A percentile compares a stretch with the other conserved stretches of the same genome.
Evolutionary conservation across 2,329 filamentous ascomycete species (phyloP).

Genomic region (Pyricularia pennisetigena): DNA sequence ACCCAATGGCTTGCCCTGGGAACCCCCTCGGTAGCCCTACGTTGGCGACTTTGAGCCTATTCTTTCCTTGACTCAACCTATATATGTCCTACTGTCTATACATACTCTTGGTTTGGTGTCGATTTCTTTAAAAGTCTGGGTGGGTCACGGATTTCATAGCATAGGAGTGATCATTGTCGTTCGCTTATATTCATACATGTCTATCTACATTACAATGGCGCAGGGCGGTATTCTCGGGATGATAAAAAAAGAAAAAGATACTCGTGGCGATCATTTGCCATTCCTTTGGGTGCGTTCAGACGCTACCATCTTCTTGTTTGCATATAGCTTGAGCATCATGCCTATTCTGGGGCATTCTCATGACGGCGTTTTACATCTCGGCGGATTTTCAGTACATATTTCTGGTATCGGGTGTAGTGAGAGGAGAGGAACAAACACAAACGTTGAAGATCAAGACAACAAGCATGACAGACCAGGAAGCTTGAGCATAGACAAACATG

Average conservation of each 20-base stretch:
- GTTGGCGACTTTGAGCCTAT: neutral
- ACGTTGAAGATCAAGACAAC: neutral
- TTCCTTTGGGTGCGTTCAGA: neutral
- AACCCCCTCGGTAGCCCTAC: neutral
- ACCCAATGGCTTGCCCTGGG: conserved; percentile 8
- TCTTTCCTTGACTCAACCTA: neutral
- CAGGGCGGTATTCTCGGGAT: neutral
- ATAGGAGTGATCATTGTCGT: neutral
- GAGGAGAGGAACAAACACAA: neutral
- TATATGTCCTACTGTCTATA: neutral
- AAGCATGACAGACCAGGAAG: neutral
- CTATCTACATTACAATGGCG: neutral
- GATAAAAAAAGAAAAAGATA: neutral
- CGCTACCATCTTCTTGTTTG: neutral
- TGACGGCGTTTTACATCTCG: neutral
- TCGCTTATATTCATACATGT: neutral
- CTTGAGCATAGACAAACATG: neutral
- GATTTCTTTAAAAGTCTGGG: neutral
- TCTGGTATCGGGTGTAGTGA: neutral
- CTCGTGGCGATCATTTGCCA: neutral
- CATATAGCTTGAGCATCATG: neutral
- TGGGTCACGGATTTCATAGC: neutral
- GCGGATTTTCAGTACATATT: neutral
- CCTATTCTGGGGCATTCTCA: neutral
- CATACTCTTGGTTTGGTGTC: neutral